A percentile compares a stretch with the other conserved stretches of the same genome.
Evolutionary conservation across 2,329 filamentous ascomycete genomes (phyloP).

Genomic region (Ophiocordyceps australis): DNA sequence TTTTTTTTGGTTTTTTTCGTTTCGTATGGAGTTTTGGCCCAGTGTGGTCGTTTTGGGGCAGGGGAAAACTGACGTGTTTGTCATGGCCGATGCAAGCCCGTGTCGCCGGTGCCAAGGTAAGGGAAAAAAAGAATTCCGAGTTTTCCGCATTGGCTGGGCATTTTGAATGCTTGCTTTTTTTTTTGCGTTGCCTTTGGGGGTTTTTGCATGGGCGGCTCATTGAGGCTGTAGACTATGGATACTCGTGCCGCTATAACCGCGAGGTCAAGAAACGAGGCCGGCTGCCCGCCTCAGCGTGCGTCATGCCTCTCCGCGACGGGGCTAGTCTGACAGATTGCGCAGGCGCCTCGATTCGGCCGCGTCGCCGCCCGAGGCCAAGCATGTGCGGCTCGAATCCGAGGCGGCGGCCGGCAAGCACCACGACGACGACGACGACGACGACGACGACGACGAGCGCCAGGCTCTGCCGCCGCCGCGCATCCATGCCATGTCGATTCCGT

Average conservation of each 20-base stretch:
- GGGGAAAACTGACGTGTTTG: no score
- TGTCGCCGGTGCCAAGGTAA: constrained; percentile 18
- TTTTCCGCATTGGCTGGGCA: background rate
- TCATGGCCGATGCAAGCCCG: constrained; percentile 4
- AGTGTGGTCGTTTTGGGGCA: no score
- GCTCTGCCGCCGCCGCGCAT: constrained; percentile 2
- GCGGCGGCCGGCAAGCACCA: background rate
- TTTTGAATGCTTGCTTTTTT: no score
- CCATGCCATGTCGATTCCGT: constrained; percentile 6
- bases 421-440: background rate
- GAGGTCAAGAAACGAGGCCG: constrained; percentile 18
- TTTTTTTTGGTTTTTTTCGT: no score
- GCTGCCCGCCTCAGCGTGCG: constrained; percentile 8
- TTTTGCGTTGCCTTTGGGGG: background rate
- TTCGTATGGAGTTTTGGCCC: no score
- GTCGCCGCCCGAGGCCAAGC: background rate
- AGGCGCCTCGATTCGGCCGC: background rate
- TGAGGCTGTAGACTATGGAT: constrained; percentile 14
- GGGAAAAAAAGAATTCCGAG: no score
- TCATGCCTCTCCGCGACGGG: no score
- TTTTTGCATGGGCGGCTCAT: background rate
- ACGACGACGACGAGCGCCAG: background rate
- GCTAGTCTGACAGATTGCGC: no score
- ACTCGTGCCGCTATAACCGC: constrained; percentile 17
- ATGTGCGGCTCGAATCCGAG: background rate